Conservation (phyloP, 352 stramenopile genomes). For the Pythium vanterpoolii region DNA sequence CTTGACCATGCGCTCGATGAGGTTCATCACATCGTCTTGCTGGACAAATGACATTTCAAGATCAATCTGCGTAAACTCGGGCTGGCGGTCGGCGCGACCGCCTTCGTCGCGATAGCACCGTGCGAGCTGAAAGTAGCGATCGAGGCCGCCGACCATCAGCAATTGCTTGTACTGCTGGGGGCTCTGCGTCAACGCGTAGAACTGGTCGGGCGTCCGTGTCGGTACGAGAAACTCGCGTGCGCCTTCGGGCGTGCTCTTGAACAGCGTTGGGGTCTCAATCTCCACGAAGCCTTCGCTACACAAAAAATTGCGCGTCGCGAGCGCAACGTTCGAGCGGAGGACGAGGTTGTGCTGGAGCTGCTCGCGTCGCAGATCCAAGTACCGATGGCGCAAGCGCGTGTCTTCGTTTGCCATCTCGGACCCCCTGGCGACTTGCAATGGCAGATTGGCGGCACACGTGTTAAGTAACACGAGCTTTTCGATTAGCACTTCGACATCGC, state of each 20-base stretch:
- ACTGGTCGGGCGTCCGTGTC: slow-evolving; percentile 57
- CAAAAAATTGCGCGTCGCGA: slow-evolving; percentile 69
- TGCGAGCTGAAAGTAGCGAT: slow-evolving; percentile 89
- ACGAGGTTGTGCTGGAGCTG: slow-evolving; percentile 78
- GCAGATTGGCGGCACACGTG: slow-evolving; percentile 38
- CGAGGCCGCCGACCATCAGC: slow-evolving; percentile 85
- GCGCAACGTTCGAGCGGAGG: slow-evolving; percentile 64
- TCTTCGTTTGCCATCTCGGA: slow-evolving; percentile 66
- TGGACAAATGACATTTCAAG: slow-evolving; percentile 88
- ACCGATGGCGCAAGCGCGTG: slow-evolving; percentile 70
- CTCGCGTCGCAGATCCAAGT: slow-evolving; percentile 75
- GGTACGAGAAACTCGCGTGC: slow-evolving; percentile 86
- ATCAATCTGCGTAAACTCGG: slow-evolving; percentile 91
- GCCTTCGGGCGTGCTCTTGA: slow-evolving; percentile 87
- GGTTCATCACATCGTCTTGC: slow-evolving; percentile 63
- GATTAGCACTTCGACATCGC: slow-evolving; percentile 70
- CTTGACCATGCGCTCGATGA: slow-evolving; percentile 76
- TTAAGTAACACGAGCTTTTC: slow-evolving; percentile 63
- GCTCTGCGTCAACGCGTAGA: slow-evolving; percentile 88
- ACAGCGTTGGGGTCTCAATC: slow-evolving; percentile 87
- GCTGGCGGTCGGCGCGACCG: slow-evolving; percentile 83
- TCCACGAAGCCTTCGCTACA: slow-evolving; percentile 75
- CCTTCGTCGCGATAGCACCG: slow-evolving; percentile 89
- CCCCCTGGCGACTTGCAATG: slow-evolving; percentile 59
- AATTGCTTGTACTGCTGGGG: slow-evolving; percentile 93